Evolutionary conservation across 2,329 filamentous ascomycete species (phyloP).

Genomic region (Ceratocystis eucalypticola): DNA sequence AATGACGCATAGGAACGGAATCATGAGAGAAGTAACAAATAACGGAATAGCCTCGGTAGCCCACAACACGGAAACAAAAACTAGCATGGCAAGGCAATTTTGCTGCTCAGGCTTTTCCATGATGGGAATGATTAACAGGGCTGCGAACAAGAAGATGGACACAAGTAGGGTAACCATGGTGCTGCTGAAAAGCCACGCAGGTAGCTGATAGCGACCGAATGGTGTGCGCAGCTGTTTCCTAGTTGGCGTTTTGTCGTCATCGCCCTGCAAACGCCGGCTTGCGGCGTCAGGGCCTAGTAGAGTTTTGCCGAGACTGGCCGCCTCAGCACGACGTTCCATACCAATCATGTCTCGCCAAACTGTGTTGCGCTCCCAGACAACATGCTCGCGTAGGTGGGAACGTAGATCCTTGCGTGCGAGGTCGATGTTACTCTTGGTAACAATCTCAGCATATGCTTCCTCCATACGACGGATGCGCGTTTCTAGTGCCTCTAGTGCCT

Average conservation of each 20-base stretch:
- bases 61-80: slow-evolving; percentile 91
- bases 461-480: slow-evolving; percentile 64
- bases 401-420: slow-evolving; percentile 74
- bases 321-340: slow-evolving; percentile 88
- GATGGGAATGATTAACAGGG: slow-evolving; percentile 63
- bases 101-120: slow-evolving; percentile 83
- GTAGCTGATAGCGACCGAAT: slow-evolving; percentile 60
- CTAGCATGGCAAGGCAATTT: slow-evolving; percentile 84
- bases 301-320: slow-evolving; percentile 76
- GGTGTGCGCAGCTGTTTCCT: slow-evolving; percentile 66
- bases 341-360: slow-evolving; percentile 99
- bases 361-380: slow-evolving; percentile 97
- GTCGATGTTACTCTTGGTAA: slow-evolving; percentile 65
- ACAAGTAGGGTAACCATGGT: slow-evolving; percentile 64
- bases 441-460: slow-evolving; percentile 62
- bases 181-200: slow-evolving; percentile 69
- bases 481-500: slow-evolving; percentile 57
- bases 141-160: slow-evolving; percentile 59
- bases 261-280: slow-evolving; percentile 66
- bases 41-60: slow-evolving; percentile 96
- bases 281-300: slow-evolving; percentile 61
- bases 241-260: slow-evolving; percentile 50
- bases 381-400: slow-evolving; percentile 84
- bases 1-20: slow-evolving; percentile 84
- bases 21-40: slow-evolving; percentile 87